These are phyloP conservation scores for Anthracocystis setariae DNA, from an alignment of 1,284 basidiomycete genomes.

Conservation along the genomic window DNA sequence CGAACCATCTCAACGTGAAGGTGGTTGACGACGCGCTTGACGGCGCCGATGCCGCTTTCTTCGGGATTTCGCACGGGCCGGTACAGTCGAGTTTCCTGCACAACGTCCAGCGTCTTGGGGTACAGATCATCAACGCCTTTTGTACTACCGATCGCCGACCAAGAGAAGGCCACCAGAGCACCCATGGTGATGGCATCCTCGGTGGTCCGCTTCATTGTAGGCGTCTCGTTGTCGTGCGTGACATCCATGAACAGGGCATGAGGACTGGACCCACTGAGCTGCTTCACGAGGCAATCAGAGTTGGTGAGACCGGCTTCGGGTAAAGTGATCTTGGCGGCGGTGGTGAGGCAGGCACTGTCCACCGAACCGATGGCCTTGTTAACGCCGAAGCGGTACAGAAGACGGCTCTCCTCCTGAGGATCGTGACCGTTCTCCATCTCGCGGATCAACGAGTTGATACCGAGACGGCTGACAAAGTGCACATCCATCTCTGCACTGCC, in stretches of 20 bases:
- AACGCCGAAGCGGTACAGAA: slow-evolving; percentile 62
- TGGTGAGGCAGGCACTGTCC: slow-evolving; percentile 56
- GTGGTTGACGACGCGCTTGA: slow-evolving; percentile 62
- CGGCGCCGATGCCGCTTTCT: slow-evolving; percentile 50
- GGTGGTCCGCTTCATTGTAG: slow-evolving; percentile 59
- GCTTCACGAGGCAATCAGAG: slow-evolving; percentile 45
- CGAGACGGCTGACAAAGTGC: slow-evolving; percentile 61
- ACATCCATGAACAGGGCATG: slow-evolving; percentile 65
- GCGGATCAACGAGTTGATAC: slow-evolving; percentile 63
- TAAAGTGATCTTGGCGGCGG: slow-evolving; percentile 71
- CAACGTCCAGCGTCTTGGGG: slow-evolving; percentile 58
- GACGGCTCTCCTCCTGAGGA: slow-evolving; percentile 60
- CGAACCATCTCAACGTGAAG: slow-evolving; percentile 62
- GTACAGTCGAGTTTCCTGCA: slow-evolving; percentile 56
- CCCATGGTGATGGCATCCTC: slow-evolving; percentile 65
- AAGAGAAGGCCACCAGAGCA: slow-evolving; percentile 61
- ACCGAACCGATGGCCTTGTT: slow-evolving; percentile 64
- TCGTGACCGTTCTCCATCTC: slow-evolving; percentile 64
- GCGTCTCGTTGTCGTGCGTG: slow-evolving; percentile 65
- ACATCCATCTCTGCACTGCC: slow-evolving; percentile 84
- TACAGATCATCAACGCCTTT: slow-evolving; percentile 64
- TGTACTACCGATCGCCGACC: slow-evolving; percentile 62
- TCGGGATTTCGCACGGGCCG: slow-evolving; percentile 35
- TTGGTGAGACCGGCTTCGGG: slow-evolving; percentile 41
- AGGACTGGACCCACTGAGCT: slow-evolving; percentile 55